These are phyloP conservation scores for Lecanicillium sp. DNA, from an alignment of 2,329 filamentous ascomycete genomes.

Conservation along the genomic window DNA sequence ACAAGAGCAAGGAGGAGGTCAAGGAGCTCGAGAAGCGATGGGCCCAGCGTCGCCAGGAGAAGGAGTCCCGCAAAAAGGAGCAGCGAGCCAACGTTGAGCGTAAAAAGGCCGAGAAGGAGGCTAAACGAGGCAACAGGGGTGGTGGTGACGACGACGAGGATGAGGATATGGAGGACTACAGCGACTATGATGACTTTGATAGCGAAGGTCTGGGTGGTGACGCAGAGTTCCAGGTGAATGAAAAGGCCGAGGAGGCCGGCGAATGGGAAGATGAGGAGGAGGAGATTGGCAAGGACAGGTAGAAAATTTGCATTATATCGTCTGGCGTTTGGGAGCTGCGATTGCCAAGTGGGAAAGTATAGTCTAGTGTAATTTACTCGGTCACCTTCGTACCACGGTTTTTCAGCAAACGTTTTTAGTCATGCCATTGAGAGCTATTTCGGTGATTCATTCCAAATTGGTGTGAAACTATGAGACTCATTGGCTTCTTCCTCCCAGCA, in stretches of 20 bases:
- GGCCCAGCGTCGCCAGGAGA: constrained; percentile 70
- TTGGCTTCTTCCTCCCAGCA: too few relatives aligned
- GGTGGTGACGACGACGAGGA: constrained; percentile 22
- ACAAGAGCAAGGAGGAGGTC: constrained; percentile 73
- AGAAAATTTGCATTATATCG: neutral
- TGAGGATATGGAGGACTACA: constrained; percentile 36
- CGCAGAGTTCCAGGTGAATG: constrained; percentile 40
- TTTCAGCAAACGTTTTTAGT: too few relatives aligned
- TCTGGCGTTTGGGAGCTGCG: constrained; percentile 7
- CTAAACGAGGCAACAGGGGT: constrained; percentile 29
- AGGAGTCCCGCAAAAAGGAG: constrained; percentile 70
- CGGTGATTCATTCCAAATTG: too few relatives aligned
- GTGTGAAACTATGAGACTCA: too few relatives aligned
- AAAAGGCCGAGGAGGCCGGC: constrained; percentile 39
- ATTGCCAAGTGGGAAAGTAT: too few relatives aligned
- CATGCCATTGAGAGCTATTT: too few relatives aligned
- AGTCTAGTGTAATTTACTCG: too few relatives aligned
- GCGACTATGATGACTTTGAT: constrained; percentile 40
- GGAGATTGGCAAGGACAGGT: constrained; percentile 15
- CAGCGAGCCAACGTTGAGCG: constrained; percentile 88
- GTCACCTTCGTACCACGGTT: too few relatives aligned
- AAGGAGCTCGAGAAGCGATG: constrained; percentile 75
- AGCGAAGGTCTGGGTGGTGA: constrained; percentile 43
- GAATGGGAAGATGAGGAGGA: constrained; percentile 46
- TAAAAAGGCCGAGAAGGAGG: constrained; percentile 53